Evolutionary conservation across 345 rosid species (phyloP).

Genomic region (Boechera retrofracta): DNA sequence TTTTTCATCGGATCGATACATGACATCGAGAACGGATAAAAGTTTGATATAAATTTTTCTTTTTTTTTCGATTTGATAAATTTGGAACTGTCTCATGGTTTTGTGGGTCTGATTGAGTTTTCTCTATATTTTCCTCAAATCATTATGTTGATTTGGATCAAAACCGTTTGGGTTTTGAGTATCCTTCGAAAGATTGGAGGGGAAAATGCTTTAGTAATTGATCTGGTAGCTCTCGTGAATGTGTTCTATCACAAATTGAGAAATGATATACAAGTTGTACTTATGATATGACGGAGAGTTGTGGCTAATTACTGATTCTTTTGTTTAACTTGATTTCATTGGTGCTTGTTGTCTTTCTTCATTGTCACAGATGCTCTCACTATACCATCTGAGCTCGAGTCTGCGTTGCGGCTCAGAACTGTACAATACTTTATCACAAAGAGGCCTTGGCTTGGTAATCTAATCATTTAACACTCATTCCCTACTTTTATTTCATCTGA

Average conservation of each 20-base stretch:
- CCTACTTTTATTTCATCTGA: background rate
- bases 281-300: background rate
- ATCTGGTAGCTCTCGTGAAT: conserved; percentile 9
- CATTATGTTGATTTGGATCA: background rate
- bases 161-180: background rate
- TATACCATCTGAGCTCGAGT: conserved; percentile 80
- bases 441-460: conserved; percentile 94
- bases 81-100: conserved; percentile 4
- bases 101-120: background rate
- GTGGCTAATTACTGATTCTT: conserved; percentile 10
- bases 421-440: conserved; percentile 67
- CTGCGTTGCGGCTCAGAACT: conserved; percentile 78
- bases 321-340: background rate
- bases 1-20: background rate
- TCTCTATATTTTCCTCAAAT: background rate
- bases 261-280: background rate
- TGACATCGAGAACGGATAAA: background rate
- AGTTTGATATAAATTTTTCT: background rate
- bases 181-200: background rate
- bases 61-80: background rate
- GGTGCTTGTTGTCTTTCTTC: background rate
- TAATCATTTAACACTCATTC: conserved; percentile 2
- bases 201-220: background rate
- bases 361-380: conserved; percentile 53
- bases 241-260: conserved; percentile 19